Evolutionary conservation across 352 stramenopile species (phyloP).

Genomic region (Pythium aquatile): DNA sequence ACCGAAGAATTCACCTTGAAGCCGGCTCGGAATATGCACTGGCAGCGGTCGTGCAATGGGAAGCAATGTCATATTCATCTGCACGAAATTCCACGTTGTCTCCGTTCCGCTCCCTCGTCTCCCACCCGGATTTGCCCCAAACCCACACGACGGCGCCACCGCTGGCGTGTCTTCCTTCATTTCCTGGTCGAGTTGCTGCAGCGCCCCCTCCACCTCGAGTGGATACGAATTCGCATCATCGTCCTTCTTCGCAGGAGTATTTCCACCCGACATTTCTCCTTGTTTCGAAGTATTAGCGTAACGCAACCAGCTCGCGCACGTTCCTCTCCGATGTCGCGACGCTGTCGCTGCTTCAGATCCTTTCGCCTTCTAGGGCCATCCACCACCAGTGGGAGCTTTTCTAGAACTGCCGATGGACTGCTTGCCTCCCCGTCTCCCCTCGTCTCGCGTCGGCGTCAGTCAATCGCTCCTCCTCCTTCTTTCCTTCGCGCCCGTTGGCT

Average conservation of each 20-base stretch:
- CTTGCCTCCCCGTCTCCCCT: no score
- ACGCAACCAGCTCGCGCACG: background rate
- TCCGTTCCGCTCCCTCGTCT: slow-evolving; percentile 11
- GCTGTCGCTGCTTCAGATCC: background rate
- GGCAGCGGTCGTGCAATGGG: slow-evolving; percentile 70
- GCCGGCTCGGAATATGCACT: slow-evolving; percentile 43
- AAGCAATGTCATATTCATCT: slow-evolving; percentile 86
- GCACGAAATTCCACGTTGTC: slow-evolving; percentile 75
- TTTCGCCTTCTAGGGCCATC: no score
- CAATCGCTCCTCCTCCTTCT: background rate
- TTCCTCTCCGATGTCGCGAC: background rate
- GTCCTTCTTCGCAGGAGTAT: background rate
- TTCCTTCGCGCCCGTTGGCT: background rate
- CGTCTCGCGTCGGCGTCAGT: background rate
- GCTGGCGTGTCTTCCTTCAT: slow-evolving; percentile 20
- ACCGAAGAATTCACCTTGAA: slow-evolving; percentile 41
- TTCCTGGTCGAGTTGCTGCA: slow-evolving; percentile 12
- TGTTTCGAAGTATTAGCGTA: background rate
- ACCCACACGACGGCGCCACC: background rate
- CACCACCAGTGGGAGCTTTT: background rate
- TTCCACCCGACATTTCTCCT: slow-evolving; percentile 13
- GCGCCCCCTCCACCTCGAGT: background rate
- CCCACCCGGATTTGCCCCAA: background rate
- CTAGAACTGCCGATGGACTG: background rate
- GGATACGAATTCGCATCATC: background rate